A percentile compares a stretch with the other conserved stretches of the same genome.
Evolutionary conservation across 2,329 filamentous ascomycete genomes (phyloP).

Genomic region (Scedosporium aurantiacum): DNA sequence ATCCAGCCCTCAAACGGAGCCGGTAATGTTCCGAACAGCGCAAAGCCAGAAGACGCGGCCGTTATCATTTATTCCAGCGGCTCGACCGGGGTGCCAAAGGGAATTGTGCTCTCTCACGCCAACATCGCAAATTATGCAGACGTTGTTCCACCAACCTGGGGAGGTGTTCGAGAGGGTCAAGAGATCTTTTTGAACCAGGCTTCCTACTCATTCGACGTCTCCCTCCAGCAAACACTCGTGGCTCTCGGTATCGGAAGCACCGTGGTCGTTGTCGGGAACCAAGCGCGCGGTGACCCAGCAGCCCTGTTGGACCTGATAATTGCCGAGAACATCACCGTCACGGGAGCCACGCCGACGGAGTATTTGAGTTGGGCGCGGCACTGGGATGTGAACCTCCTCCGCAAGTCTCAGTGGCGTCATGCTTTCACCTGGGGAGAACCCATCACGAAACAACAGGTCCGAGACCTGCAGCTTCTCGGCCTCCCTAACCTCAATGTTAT

Average conservation of each 20-base stretch:
- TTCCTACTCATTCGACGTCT: constrained; percentile 29
- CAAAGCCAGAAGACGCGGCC: constrained; percentile 11
- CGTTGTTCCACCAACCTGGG: not conserved
- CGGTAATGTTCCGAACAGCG: constrained; percentile 4
- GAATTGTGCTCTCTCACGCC: constrained; percentile 22
- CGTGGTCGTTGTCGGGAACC: constrained; percentile 21
- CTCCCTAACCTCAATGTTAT: constrained; percentile 8
- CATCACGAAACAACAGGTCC: constrained; percentile 8
- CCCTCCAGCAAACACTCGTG: constrained; percentile 24
- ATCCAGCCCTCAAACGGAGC: not conserved
- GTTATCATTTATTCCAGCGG: constrained; percentile 23
- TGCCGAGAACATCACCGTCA: constrained; percentile 24
- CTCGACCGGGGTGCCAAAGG: constrained; percentile 27
- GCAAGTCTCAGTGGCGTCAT: constrained; percentile 11
- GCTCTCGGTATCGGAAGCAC: constrained; percentile 24
- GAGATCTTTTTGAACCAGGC: constrained; percentile 27
- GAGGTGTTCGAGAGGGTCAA: not conserved
- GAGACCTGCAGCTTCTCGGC: not conserved
- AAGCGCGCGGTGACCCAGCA: constrained; percentile 22
- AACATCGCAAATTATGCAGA: constrained; percentile 16
- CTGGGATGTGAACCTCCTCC: constrained; percentile 7
- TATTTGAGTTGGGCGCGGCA: constrained; percentile 20
- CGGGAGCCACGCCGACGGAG: constrained; percentile 29
- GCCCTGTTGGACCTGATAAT: constrained; percentile 24
- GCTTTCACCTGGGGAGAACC: constrained; percentile 19